A percentile compares a stretch with the other conserved stretches of the same genome.
These are phyloP conservation scores for Hymenoscyphus fructigenus DNA, from an alignment of 2,329 filamentous ascomycete species.

Conservation along the genomic window DNA sequence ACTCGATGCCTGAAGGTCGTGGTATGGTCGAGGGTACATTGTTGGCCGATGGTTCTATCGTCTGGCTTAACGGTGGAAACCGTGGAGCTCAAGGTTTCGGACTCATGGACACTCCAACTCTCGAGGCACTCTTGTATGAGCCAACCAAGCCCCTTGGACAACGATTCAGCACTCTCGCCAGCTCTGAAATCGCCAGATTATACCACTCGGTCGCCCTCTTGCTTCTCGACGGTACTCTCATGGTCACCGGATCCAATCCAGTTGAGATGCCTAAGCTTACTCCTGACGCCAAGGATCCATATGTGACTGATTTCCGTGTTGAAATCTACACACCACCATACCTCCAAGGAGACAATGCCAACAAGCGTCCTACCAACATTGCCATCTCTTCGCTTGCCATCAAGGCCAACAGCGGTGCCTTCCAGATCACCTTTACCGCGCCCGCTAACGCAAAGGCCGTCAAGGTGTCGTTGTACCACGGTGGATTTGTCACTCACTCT, in stretches of 20 bases:
- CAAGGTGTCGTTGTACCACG: slow-evolving; percentile 55
- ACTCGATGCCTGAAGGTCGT: slow-evolving; percentile 56
- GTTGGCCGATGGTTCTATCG: slow-evolving; percentile 58
- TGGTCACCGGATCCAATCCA: slow-evolving; percentile 61
- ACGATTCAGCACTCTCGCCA: slow-evolving; percentile 47
- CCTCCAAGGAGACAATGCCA: slow-evolving; percentile 50
- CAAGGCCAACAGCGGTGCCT: slow-evolving; percentile 42
- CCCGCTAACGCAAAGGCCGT: slow-evolving; percentile 43
- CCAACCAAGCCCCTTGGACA: slow-evolving; percentile 49
- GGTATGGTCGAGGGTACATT: slow-evolving; percentile 61
- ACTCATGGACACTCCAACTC: slow-evolving; percentile 51
- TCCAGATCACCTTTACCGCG: slow-evolving; percentile 48
- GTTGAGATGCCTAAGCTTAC: slow-evolving; percentile 55
- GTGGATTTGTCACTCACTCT: slow-evolving; percentile 60
- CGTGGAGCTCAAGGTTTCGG: slow-evolving; percentile 60
- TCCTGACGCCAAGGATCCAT: slow-evolving; percentile 46
- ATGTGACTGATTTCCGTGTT: slow-evolving; percentile 59
- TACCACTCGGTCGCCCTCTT: slow-evolving; percentile 62
- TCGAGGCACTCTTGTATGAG: slow-evolving; percentile 58
- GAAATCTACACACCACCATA: slow-evolving; percentile 63
- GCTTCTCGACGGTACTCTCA: slow-evolving; percentile 57
- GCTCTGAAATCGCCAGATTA: slow-evolving; percentile 47
- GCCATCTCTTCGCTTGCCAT: slow-evolving; percentile 45
- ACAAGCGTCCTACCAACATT: slow-evolving; percentile 49
- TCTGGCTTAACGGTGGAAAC: slow-evolving; percentile 59